Percentiles rank a stretch among this genome's conserved stretches.
phyloP scores from a whole-genome alignment of 2,329 filamentous ascomycete species.

The Cercospora canescens region DNA sequence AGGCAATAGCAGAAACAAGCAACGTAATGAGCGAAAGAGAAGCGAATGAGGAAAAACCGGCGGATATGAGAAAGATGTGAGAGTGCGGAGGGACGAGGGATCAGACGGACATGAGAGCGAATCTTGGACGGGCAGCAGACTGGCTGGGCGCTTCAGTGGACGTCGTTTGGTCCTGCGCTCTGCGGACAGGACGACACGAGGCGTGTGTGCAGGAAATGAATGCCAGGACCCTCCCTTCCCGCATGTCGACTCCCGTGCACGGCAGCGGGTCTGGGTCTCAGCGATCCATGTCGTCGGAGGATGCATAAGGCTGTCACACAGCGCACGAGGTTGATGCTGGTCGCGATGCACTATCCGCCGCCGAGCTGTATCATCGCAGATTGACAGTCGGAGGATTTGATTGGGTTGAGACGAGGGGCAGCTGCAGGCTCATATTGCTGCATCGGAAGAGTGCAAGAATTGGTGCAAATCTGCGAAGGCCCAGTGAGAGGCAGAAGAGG shows the following conservation, averaged over 20 bases:
- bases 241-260: constrained; percentile 9
- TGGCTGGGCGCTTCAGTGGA: constrained; percentile 13
- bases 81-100: not conserved
- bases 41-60: constrained; percentile 4
- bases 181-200: not conserved
- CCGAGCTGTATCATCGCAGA: constrained; percentile 8
- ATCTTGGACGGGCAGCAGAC: constrained; percentile 5
- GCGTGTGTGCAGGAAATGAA: constrained; percentile 13
- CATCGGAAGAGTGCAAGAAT: not conserved
- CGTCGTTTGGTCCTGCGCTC: not conserved
- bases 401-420: not conserved
- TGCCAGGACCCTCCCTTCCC: constrained; percentile 1
- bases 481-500: not conserved
- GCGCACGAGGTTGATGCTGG: constrained; percentile 2
- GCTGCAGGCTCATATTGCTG: not conserved
- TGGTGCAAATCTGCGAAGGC: not conserved
- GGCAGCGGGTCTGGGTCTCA: constrained; percentile 1
- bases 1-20: not conserved
- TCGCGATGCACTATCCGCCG: not conserved
- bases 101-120: not conserved
- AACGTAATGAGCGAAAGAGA: not conserved
- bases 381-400: not conserved
- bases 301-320: constrained; percentile 12
- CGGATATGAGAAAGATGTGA: constrained; percentile 2
- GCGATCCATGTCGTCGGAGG: constrained; percentile 8